These are phyloP conservation scores for Neurospora discreta DNA, from an alignment of 495 filamentous ascomycete genomes.

Conservation along the genomic window DNA sequence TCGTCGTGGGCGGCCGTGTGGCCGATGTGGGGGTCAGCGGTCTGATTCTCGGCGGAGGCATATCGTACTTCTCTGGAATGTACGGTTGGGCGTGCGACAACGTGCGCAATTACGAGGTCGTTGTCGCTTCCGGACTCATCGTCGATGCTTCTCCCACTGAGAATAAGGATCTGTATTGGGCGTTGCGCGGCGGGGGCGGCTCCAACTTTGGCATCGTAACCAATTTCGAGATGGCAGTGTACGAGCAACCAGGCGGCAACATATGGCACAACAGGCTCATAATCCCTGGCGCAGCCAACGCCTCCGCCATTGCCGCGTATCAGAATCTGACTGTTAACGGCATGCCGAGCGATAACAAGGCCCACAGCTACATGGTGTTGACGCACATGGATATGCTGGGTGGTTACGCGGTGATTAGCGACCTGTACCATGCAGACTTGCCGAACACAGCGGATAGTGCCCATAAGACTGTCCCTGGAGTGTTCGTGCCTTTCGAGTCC, in stretches of 20 bases:
- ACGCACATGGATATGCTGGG: constrained; percentile 3
- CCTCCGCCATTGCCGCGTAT: constrained; percentile 12
- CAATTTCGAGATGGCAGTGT: constrained; percentile 16
- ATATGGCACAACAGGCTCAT: constrained; percentile 15
- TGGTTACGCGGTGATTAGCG: constrained; percentile 5
- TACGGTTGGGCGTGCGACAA: constrained; percentile 25
- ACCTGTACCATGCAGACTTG: constrained; percentile 12
- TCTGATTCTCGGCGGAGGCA: constrained; percentile 44
- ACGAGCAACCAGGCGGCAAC: constrained; percentile 12
- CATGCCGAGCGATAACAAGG: constrained; percentile 6
- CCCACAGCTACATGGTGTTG: constrained; percentile 16
- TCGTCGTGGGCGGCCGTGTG: constrained; percentile 44
- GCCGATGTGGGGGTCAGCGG: constrained; percentile 48
- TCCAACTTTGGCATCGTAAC: constrained; percentile 50
- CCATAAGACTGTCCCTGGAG: not conserved
- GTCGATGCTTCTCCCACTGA: constrained; percentile 28
- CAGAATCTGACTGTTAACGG: constrained; percentile 15
- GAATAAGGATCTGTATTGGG: constrained; percentile 44
- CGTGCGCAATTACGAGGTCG: constrained; percentile 39
- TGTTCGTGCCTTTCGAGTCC: constrained; percentile 6
- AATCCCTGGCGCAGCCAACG: constrained; percentile 9
- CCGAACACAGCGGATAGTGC: not conserved
- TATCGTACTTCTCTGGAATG: constrained; percentile 25
- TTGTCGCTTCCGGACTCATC: constrained; percentile 35
- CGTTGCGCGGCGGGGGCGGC: constrained; percentile 46